Base-by-base conservation (phyloP, 352 stramenopile genomes). In the Globisporangium paroecandrum region DNA sequence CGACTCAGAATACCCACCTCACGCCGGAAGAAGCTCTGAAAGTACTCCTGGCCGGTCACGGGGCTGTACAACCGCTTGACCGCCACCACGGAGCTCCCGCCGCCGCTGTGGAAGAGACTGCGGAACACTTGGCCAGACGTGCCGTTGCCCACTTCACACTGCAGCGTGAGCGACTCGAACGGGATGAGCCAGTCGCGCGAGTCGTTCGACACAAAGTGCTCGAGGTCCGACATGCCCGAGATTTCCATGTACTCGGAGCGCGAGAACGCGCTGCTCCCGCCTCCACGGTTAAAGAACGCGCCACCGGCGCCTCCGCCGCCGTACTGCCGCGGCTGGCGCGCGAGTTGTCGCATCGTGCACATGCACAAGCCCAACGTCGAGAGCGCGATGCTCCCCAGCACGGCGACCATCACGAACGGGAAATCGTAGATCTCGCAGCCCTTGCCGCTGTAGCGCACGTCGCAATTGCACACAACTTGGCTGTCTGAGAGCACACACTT, bases 71-170 rank as follows among this genome's bases (percentile, higher is more conserved):
- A 59, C 3, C 89, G 85, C 79, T 97, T 97, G 47, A 97, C 89
- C 0, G 89, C 89, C 1, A 97, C 89, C 29, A 95, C 84, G 0
- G 87, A 94, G 70, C 79, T 94, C 25, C 87, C 87, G 13, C 87
- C 87, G 22, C 87, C 87, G 60, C 83, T 92, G 65, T 94, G 87
- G 24, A 95, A 80, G 55, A 97, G 77, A 29, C 86, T 92, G 59
- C 85, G 78, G 64, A 96, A 97, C n/a, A 97, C 89, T 68, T 96
- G 87, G 0, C 89, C 89, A 3, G 87, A 95, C n/a, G 89, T 95
- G 20, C 89, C 89, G 61, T 94, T 95, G 53, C 89, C 89, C 8
- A 97, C 83, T 66, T 95, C 87, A 51, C 73, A 79, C 70, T 94
- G 89, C 20, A 97, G 65, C n/a, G 87, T 93, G 12, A 97, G 77